Base-by-base conservation (phyloP, 202 grass and related monocot species). In the Setaria italica region DNA sequence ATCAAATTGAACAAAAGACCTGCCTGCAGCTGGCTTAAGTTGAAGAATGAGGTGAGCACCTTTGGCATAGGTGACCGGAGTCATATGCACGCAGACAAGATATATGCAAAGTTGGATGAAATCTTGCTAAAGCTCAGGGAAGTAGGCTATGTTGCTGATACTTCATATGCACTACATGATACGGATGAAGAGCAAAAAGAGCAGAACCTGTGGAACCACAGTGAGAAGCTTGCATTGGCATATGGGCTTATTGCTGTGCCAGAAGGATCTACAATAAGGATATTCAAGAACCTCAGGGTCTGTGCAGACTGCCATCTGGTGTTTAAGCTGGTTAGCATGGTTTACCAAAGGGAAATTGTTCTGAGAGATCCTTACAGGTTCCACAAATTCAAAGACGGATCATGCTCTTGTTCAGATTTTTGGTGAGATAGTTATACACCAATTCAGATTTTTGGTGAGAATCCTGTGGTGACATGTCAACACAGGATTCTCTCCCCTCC, bases 231-330 rank as follows among this genome's bases (percentile, higher is more conserved):
- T 80, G 89, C 89, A 10, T 82, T 97, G 73, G 91, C 94, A 67
- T 94, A 92, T 66, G 94, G 91, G 11, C 80, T 97, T 41, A 76
- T 90, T 46, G 66, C 50, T 82, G 75, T 86, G 29, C 89, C 89
- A 9, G 77, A 90, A 90, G 83, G 85, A 76, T 75, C 77, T 35
- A 72, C 71, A 7, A 50, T 97, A 72, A 88, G 87, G 83, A 86
- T 97, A 82, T 97, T 97, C 57, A 97, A 94, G 91, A 97, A 97
- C 77, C 85, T 97, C 32, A 89, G 94, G 56, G 94, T 90, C 51
- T 97, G 94, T 89, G 77, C 87, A 80, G 94, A 97, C 82, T 94
- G 90, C 46, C 94, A 97, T 89, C 64, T 92, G 62, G 91, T 94
- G 14, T 97, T 94, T 78, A 97, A 97, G 83, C 54, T 97, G 81